phyloP scores from a whole-genome alignment of 192 early-diverging fungal species.

The Helicostylum pulchrum region DNA sequence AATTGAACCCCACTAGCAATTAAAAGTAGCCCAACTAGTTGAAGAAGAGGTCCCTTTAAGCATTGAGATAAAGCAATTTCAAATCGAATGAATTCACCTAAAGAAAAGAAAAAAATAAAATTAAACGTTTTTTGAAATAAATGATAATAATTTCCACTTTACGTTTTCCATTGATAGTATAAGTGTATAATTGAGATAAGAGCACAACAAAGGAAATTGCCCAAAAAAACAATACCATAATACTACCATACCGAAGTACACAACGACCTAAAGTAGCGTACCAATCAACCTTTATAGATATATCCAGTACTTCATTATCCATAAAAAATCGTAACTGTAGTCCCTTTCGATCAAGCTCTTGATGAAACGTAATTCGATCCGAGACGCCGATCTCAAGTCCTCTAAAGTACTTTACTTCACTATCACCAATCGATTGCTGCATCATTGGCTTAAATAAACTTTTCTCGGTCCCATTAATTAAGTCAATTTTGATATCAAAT shows the following conservation, averaged over 20 bases:
- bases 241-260: slow-evolving; percentile 66
- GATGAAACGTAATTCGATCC: slow-evolving; percentile 45
- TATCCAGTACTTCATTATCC: slow-evolving; percentile 36
- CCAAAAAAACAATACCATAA: neutral
- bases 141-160: neutral
- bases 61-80: neutral
- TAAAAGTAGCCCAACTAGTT: neutral
- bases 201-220: neutral
- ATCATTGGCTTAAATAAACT: neutral
- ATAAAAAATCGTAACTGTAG: slow-evolving; percentile 41
- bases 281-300: slow-evolving; percentile 53
- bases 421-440: neutral
- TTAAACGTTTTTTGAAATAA: neutral
- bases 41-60: neutral
- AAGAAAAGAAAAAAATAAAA: neutral
- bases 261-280: slow-evolving; percentile 65
- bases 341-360: slow-evolving; percentile 21
- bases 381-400: slow-evolving; percentile 21
- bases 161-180: slow-evolving; percentile 11
- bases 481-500: neutral
- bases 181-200: slow-evolving; percentile 5
- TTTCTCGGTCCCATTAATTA: neutral
- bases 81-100: slow-evolving; percentile 2
- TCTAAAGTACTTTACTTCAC: slow-evolving; percentile 12
- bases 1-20: neutral